These are phyloP conservation scores for Scheffersomyces segobiensis DNA, from an alignment of 1,139 yeast species.

Conservation along the genomic window DNA sequence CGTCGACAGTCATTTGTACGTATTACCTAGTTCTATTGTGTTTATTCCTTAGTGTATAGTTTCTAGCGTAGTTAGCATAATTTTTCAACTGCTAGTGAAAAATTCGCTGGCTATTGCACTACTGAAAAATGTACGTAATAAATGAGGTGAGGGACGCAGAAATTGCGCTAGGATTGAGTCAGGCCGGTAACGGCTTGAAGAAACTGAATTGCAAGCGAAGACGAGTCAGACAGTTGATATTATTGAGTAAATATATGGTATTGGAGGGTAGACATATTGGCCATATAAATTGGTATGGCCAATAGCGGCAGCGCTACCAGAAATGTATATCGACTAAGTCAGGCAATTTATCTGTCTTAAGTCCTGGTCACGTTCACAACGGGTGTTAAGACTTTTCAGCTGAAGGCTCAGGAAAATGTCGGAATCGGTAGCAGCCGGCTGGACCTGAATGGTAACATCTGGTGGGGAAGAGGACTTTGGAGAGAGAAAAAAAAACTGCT, in stretches of 20 bases:
- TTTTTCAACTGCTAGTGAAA: background rate
- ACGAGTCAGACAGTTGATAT: background rate
- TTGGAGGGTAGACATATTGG: background rate
- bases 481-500: background rate
- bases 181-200: background rate
- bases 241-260: background rate
- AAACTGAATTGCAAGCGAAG: background rate
- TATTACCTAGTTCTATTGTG: background rate
- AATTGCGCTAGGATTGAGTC: background rate
- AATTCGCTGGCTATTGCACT: background rate
- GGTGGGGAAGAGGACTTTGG: background rate
- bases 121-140: background rate
- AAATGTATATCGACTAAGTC: background rate
- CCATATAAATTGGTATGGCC: background rate
- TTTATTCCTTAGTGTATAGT: background rate
- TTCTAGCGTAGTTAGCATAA: background rate
- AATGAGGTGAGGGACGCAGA: background rate
- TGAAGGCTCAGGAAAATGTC: background rate
- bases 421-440: background rate
- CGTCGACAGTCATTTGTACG: background rate
- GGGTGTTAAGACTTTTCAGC: background rate
- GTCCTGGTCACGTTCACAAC: background rate
- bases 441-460: background rate
- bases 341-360: background rate
- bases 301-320: background rate